Base-by-base conservation (phyloP, 2,329 filamentous ascomycete genomes). In the Ceratocystis variospora region DNA sequence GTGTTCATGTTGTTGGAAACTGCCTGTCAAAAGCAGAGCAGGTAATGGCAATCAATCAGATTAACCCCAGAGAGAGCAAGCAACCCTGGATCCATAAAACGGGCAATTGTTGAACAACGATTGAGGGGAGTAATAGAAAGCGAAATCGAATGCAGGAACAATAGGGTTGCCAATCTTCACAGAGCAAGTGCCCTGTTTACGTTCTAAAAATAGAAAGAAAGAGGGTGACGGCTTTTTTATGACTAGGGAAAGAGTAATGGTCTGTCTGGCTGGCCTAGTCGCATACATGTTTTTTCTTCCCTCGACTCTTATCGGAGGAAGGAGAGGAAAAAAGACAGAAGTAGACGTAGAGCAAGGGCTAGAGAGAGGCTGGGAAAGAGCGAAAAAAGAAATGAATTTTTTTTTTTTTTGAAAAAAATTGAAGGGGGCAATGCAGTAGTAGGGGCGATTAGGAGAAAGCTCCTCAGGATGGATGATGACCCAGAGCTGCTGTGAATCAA, bases 131-230 rank as follows among this genome's bases (percentile, higher is more conserved):
- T 50, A n/a, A 2, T 59, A 17, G 53, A 59, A 33, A n/a, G 17
- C 17, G 28, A 17, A 17, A 59, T 31, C 25, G 28, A 59, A 59
- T 59, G 53, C 28, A 59, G 53, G 53, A 59, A 59, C 53, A 59
- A 59, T 59, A 59, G 53, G 53, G 53, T 59, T 59, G 53, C 6
- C 25, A 59, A 59, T 59, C 53, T 59, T 59, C 53, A 59, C 53
- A 33, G 28, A 59, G 53, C 12, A 59, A 59, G 15, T 33, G 28
- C 53, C 22, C 53, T 33, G 53, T 59, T 31, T 53, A 31, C 10
- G 22, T 19, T 59, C 53, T 59, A 59, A 59, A 59, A 59, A 59
- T 59, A 59, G 53, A 59, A 15, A 19, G 15, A 15, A 7, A 25
- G 22, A 31, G 12, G 12, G 17, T 59, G 53, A 33, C 53, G n/a